Percentiles rank a stretch among this genome's conserved stretches.
Conservation (phyloP, 257 asterid genomes). For the Penstemon davidsonii region DNA sequence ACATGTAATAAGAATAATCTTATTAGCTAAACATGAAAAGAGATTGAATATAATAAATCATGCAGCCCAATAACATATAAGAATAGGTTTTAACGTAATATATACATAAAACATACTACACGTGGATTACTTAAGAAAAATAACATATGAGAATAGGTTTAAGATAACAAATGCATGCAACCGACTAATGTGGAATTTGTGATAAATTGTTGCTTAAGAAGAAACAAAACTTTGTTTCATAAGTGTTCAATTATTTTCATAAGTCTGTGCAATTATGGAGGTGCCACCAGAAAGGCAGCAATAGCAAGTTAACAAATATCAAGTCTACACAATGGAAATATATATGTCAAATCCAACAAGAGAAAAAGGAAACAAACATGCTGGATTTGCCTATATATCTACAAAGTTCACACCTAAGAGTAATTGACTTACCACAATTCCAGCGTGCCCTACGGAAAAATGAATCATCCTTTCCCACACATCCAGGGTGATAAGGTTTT, state of each 20-base stretch:
- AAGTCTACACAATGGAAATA: too few species aligned
- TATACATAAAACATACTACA: constrained; percentile 16
- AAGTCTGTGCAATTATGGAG: too few species aligned
- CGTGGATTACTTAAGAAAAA: constrained; percentile 5
- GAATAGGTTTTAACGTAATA: constrained; percentile 9
- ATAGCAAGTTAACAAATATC: too few species aligned
- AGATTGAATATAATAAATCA: constrained; percentile 10
- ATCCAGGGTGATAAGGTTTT: constrained; percentile 68
- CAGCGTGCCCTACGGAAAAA: constrained; percentile 41
- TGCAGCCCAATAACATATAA: constrained; percentile 19
- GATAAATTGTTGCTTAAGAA: too few species aligned
- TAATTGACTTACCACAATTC: constrained; percentile 61
- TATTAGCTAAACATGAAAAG: constrained; percentile 1
- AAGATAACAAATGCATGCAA: constrained; percentile 3
- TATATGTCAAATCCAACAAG: too few species aligned
- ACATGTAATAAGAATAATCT: constrained; percentile 5
- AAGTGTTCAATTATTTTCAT: too few species aligned
- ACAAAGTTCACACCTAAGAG: background rate
- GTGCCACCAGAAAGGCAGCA: too few species aligned
- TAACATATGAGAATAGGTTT: background rate
- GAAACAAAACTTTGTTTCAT: too few species aligned
- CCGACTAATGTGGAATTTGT: too few species aligned
- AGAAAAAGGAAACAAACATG: too few species aligned
- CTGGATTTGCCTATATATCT: too few species aligned
- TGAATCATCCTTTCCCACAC: constrained; percentile 55